phyloP scores from a whole-genome alignment of 2,329 filamentous ascomycete genomes.

The Colletotrichum sublineola region DNA sequence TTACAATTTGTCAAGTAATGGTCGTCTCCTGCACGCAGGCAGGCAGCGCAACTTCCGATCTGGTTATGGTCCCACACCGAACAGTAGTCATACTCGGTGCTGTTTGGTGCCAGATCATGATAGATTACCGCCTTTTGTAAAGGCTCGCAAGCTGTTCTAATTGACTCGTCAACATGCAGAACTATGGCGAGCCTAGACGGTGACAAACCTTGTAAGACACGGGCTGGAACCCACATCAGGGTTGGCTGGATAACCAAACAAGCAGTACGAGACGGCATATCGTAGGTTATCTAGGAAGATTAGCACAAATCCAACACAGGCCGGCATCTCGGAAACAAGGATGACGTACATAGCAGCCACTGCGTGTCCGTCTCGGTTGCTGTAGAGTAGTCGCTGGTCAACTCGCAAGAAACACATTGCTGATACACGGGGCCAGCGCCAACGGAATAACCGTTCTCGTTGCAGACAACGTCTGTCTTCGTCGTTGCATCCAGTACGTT shows the following conservation, averaged over 20 bases:
- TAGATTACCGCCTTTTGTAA: constrained; percentile 62
- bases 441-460: constrained; percentile 53
- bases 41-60: constrained; percentile 61
- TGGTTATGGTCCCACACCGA: constrained; percentile 58
- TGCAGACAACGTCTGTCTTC: constrained; percentile 63
- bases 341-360: constrained; percentile 67
- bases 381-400: constrained; percentile 61
- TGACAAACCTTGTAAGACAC: constrained; percentile 65
- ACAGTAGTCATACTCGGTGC: constrained; percentile 68
- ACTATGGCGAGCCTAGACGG: neutral
- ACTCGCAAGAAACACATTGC: constrained; percentile 66
- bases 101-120: constrained; percentile 61
- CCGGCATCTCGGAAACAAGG: constrained; percentile 26
- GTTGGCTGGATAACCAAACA: constrained; percentile 64
- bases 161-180: neutral
- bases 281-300: constrained; percentile 66
- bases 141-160: constrained; percentile 66
- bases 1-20: constrained; percentile 68
- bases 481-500: constrained; percentile 64
- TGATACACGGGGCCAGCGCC: constrained; percentile 63
- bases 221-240: constrained; percentile 57
- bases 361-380: constrained; percentile 65
- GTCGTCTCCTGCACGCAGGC: constrained; percentile 56
- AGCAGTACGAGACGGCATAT: constrained; percentile 67
- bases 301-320: neutral